phyloP scores from a whole-genome alignment of 2,329 filamentous ascomycete genomes.

The Calonectria fujianensis region DNA sequence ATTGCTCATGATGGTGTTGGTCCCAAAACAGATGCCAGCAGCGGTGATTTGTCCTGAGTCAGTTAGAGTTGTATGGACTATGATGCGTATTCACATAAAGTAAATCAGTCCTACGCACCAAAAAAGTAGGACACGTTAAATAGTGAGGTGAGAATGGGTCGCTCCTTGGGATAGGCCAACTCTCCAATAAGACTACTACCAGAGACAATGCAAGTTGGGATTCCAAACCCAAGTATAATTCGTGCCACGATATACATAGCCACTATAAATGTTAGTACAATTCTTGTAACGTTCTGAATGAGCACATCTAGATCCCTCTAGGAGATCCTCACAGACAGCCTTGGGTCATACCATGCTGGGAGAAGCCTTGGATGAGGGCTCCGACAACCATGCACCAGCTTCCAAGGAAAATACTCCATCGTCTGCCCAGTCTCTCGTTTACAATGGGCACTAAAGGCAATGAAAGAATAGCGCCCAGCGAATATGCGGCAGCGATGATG shows the following conservation, averaged over 20 bases:
- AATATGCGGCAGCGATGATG: constrained; percentile 76
- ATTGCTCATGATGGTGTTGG: constrained; percentile 59
- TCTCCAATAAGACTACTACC: constrained; percentile 76
- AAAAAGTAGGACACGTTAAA: constrained; percentile 71
- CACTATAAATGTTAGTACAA: constrained; percentile 55
- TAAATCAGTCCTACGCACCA: constrained; percentile 54
- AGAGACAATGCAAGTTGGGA: constrained; percentile 75
- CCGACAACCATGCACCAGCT: constrained; percentile 73
- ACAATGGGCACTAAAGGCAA: constrained; percentile 75
- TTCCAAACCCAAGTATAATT: constrained; percentile 77
- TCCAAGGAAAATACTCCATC: constrained; percentile 74
- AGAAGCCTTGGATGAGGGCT: constrained; percentile 72
- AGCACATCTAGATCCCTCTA: background rate
- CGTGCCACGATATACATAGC: constrained; percentile 77
- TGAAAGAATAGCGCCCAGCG: constrained; percentile 74
- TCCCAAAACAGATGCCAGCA: constrained; percentile 68
- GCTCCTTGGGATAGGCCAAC: constrained; percentile 76
- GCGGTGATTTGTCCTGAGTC: constrained; percentile 62
- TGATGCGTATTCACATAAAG: background rate
- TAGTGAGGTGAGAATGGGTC: constrained; percentile 66
- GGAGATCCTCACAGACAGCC: background rate
- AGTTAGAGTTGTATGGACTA: background rate
- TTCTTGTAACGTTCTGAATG: background rate
- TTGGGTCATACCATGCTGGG: constrained; percentile 64
- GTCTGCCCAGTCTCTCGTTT: constrained; percentile 73